A percentile compares a stretch with the other conserved stretches of the same genome.
Conservation (phyloP, 2,329 filamentous ascomycete species). For the Lachnellula hyalina region DNA sequence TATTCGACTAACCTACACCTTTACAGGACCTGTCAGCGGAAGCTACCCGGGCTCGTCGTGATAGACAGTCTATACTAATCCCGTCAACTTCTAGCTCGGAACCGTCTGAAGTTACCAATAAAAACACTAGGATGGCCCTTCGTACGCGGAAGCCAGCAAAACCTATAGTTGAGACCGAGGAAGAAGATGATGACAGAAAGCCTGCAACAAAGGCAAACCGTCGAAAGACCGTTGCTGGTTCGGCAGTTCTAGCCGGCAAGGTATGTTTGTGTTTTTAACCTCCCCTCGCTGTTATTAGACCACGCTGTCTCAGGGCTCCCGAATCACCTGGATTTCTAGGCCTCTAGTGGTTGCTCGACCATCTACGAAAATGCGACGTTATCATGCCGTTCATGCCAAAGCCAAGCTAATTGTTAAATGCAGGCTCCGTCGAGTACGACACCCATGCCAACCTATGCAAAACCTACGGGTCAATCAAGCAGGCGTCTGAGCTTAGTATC, state of each 20-base stretch:
- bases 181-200: conserved; percentile 43
- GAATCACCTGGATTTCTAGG: too few relatives aligned
- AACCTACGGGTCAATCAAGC: conserved; percentile 25
- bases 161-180: conserved; percentile 44
- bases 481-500: conserved; percentile 42
- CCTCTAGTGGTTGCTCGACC: too few relatives aligned
- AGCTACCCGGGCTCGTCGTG: conserved; percentile 56
- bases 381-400: neutral
- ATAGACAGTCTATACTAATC: conserved; percentile 54
- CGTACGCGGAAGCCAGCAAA: conserved; percentile 62
- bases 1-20: neutral
- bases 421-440: conserved; percentile 23
- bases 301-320: neutral
- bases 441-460: conserved; percentile 27
- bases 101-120: conserved; percentile 35
- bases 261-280: conserved; percentile 25
- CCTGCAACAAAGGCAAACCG: conserved; percentile 38
- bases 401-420: conserved; percentile 4
- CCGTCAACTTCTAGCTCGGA: conserved; percentile 29
- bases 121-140: conserved; percentile 65
- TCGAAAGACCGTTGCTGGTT: conserved; percentile 56
- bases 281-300: neutral
- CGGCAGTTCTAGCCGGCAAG: conserved; percentile 43
- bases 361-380: too few relatives aligned
- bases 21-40: conserved; percentile 64